A percentile compares a stretch with the other conserved stretches of the same genome.
Evolutionary conservation across 345 rosid species (phyloP).

Genomic region (Linum usitatissimum): DNA sequence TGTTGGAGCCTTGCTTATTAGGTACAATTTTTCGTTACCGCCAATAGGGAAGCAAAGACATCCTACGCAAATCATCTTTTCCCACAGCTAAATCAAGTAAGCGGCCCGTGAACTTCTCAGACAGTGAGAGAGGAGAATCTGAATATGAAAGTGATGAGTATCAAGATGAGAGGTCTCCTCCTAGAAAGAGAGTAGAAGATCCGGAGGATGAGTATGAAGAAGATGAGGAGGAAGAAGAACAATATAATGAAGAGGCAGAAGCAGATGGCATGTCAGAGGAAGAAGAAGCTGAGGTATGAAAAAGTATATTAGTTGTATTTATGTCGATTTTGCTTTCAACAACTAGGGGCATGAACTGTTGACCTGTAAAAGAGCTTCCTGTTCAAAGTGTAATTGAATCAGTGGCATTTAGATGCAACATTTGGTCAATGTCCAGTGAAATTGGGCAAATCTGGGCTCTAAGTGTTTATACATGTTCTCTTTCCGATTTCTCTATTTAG

Average conservation of each 20-base stretch:
- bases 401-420: neutral
- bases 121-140: conserved; percentile 87
- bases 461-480: neutral
- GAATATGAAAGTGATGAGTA: conserved; percentile 92
- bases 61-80: conserved; percentile 48
- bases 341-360: neutral
- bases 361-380: neutral
- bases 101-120: conserved; percentile 69
- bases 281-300: conserved; percentile 46
- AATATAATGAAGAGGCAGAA: conserved; percentile 39
- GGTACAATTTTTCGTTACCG: neutral
- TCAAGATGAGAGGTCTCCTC: conserved; percentile 54
- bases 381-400: neutral
- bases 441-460: neutral
- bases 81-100: conserved; percentile 46
- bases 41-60: conserved; percentile 54
- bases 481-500: conserved; percentile 18
- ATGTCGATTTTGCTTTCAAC: neutral
- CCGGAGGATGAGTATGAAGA: conserved; percentile 79
- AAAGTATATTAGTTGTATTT: neutral
- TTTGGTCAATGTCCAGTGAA: neutral
- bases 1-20: neutral
- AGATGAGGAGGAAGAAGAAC: conserved; percentile 56
- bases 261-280: conserved; percentile 57
- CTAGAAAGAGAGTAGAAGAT: conserved; percentile 53